Base-by-base conservation (phyloP, 2,329 filamentous ascomycete species). In the Drechslerella coelobrocha region DNA sequence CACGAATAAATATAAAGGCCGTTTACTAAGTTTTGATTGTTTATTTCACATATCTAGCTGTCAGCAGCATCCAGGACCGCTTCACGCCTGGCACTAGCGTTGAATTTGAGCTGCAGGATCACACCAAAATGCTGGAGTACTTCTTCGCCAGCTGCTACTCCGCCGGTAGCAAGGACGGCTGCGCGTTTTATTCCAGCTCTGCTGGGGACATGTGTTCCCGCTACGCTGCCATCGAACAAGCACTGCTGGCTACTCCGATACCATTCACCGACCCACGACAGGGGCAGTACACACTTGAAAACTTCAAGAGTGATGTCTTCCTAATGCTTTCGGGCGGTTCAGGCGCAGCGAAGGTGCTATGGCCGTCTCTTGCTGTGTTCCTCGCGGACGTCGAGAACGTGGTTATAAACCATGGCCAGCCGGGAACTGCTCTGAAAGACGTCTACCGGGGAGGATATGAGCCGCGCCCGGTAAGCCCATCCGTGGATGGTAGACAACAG, bases 91-190 rank as follows among this genome's bases (percentile, higher is more conserved):
- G 63, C 7, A 68, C 63, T 9, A 61, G 63, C 41, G 63, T 61
- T 26, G 63, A 68, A 21, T 68, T 61, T 34, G 63, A 68, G 31
- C 63, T 68, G 5, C 55, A 31, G 31, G 63, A 68, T 19, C 63
- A 68, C 24, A 19, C 2, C n/a, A 69, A 57, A 17, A 61, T 61
- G 63, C 24, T 69, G 8, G 51, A 61, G 23, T 61, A 69, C 19
- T 69, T 69, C 37, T 51, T 69, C 45, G 41, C 37, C 9, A 54
- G 51, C 27, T 69, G 56, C 26, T 56, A 69, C 14, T 56, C 57
- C 24, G 55, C 63, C 29, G 63, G 63, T n/a, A 57, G 51, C 21
- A 39, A 50, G 1, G 43, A 45, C 2, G 56, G 56, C 19, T 69
- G 56, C 27, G 56, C 63, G 2, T 69, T 56, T 34, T 61, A 61